Conservation (phyloP, 2,329 filamentous ascomycete species). For the Epichloe coenophiala region DNA sequence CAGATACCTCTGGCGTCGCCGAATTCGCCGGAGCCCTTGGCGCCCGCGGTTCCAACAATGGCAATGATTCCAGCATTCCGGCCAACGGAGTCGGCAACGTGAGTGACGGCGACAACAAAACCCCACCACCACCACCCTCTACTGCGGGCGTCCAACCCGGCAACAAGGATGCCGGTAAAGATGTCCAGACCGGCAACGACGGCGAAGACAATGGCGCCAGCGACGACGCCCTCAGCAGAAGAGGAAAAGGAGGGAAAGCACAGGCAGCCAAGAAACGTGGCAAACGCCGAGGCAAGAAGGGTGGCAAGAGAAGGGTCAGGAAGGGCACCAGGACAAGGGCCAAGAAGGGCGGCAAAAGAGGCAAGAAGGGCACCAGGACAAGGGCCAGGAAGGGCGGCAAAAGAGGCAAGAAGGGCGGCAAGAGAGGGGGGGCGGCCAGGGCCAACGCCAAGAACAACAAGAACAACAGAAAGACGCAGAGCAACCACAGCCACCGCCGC, state of each 20-base stretch:
- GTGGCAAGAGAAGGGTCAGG: too few species aligned
- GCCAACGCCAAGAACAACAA: too few species aligned
- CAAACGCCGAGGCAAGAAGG: not conserved
- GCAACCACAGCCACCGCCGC: too few species aligned
- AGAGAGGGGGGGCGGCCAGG: too few species aligned
- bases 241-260: not conserved
- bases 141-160: not conserved
- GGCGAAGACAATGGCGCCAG: not conserved
- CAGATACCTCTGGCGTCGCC: not conserved
- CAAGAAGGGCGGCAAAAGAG: not conserved
- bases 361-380: not conserved
- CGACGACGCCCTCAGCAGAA: not conserved
- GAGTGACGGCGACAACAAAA: not conserved
- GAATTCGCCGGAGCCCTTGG: not conserved
- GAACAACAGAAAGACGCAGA: too few species aligned
- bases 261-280: not conserved
- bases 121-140: too few species aligned
- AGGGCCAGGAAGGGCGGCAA: too few species aligned
- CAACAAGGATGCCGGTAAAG: not conserved
- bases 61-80: not conserved
- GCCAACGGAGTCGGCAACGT: not conserved
- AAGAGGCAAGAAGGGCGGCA: not conserved
- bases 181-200: not conserved
- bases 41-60: not conserved
- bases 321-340: not conserved